These are phyloP conservation scores for Turritis glabra DNA, from an alignment of 345 rosid genomes.

Conservation along the genomic window DNA sequence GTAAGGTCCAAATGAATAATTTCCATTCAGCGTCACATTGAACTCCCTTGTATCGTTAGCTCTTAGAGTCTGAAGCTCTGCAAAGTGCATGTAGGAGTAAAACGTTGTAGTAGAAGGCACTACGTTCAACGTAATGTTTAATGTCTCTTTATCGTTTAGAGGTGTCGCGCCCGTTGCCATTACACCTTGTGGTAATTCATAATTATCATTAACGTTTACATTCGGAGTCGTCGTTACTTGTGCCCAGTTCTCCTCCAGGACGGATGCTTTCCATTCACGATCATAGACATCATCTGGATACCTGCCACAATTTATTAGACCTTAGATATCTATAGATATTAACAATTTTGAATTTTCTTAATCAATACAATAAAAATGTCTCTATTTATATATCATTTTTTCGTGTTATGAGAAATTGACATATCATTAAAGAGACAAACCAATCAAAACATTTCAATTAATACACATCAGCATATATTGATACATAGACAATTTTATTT, in stretches of 20 bases:
- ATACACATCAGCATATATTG: too few species aligned
- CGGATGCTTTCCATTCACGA: conserved; percentile 30
- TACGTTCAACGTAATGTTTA: conserved; percentile 16
- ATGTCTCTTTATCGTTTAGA: not conserved
- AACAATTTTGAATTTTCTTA: too few species aligned
- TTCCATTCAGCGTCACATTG: conserved; percentile 42
- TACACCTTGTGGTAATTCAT: conserved; percentile 13
- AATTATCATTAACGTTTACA: not conserved
- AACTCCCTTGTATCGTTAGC: conserved; percentile 49
- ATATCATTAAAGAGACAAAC: too few species aligned
- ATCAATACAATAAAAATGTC: too few species aligned
- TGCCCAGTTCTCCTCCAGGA: not conserved
- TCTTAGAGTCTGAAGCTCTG: conserved; percentile 45
- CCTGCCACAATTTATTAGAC: too few species aligned
- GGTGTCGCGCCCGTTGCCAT: conserved; percentile 13
- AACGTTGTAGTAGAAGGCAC: not conserved
- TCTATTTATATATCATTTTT: too few species aligned
- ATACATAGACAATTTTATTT: too few species aligned
- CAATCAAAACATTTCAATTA: too few species aligned
- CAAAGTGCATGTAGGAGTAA: conserved; percentile 44
- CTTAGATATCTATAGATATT: too few species aligned
- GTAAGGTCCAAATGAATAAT: conserved; percentile 35
- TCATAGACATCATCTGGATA: conserved; percentile 24
- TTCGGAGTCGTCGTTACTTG: not conserved
- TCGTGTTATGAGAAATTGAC: too few species aligned